Conservation (phyloP, 139 green algal species). For the Micromonas commoda region DNA sequence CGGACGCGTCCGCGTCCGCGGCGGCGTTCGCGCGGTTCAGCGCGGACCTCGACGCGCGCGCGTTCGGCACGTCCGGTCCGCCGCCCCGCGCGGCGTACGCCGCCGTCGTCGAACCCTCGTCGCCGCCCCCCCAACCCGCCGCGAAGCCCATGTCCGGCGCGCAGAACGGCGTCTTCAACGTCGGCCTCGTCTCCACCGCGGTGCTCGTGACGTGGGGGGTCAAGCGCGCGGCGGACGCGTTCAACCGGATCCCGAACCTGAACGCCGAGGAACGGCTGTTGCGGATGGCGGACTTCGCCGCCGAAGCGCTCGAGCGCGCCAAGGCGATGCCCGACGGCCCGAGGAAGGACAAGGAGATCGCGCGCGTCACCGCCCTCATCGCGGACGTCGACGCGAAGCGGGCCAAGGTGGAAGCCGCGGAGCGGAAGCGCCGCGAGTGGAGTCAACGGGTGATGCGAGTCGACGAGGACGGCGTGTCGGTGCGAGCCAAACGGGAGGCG, state of each 20-base stretch:
- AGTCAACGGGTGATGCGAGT: neutral
- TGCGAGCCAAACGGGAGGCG: neutral
- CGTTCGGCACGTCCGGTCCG: neutral
- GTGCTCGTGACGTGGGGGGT: neutral
- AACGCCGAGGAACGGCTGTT: neutral
- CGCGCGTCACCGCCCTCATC: neutral
- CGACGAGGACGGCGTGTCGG: neutral
- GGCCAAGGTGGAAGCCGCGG: neutral
- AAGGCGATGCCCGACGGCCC: neutral
- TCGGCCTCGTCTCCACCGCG: neutral
- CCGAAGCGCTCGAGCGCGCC: neutral
- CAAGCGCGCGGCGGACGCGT: neutral
- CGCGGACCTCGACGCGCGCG: no score
- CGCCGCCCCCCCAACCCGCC: no score
- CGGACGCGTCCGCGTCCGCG: neutral
- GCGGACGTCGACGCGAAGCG: neutral
- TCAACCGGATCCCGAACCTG: neutral
- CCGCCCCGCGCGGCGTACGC: neutral
- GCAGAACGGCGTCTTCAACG: neutral
- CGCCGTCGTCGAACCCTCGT: neutral
- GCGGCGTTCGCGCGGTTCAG: neutral
- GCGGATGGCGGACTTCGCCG: neutral
- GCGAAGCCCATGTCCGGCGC: neutral
- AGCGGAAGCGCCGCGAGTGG: neutral
- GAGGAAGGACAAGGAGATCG: neutral